phyloP scores from a whole-genome alignment of 768 basidiomycete genomes.

The Tylopilus vinaceipallidus region DNA sequence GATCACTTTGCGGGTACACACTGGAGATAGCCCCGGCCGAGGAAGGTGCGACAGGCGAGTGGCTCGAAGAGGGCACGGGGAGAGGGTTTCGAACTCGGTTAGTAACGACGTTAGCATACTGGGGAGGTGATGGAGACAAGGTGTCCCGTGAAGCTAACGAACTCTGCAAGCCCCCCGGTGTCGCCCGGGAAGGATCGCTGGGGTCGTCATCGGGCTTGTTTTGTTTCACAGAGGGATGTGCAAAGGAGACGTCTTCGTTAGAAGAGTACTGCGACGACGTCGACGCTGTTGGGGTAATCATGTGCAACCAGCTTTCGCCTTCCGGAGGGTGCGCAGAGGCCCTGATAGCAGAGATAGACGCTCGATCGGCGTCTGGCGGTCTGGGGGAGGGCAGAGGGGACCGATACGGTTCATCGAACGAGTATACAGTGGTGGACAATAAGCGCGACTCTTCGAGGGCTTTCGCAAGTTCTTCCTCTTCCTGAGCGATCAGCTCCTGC shows the following conservation, averaged over 20 bases:
- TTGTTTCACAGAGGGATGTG: slow-evolving; percentile 20
- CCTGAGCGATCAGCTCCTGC: slow-evolving; percentile 31
- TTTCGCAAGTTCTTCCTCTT: slow-evolving; percentile 65
- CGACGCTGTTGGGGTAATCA: slow-evolving; percentile 29
- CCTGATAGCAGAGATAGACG: slow-evolving; percentile 17
- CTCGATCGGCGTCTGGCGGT: slow-evolving; percentile 12
- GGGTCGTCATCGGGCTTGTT: slow-evolving; percentile 9
- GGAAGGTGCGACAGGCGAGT: slow-evolving; percentile 7
- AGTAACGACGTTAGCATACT: slow-evolving; percentile 28
- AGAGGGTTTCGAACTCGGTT: slow-evolving; percentile 16
- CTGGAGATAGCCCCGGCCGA: slow-evolving; percentile 3
- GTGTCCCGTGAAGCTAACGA: slow-evolving; percentile 1
- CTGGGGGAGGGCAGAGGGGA: slow-evolving; percentile 8
- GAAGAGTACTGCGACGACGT: slow-evolving; percentile 19
- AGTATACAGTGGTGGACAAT: slow-evolving; percentile 10
- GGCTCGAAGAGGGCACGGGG: slow-evolving; percentile 7
- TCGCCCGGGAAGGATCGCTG: slow-evolving; percentile 2
- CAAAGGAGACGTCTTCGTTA: slow-evolving; percentile 29
- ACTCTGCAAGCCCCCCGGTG: slow-evolving; percentile 6
- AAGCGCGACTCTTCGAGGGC: slow-evolving; percentile 58
- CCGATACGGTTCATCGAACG: slow-evolving; percentile 4
- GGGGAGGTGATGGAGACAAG: slow-evolving; percentile 15
- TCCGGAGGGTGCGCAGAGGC: slow-evolving; percentile 17
- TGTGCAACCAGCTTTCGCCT: slow-evolving; percentile 32
- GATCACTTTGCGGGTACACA: slow-evolving; percentile 14